Base-by-base conservation (phyloP, 805 yeast species). In the Cyberlindnera subsufficiens region DNA sequence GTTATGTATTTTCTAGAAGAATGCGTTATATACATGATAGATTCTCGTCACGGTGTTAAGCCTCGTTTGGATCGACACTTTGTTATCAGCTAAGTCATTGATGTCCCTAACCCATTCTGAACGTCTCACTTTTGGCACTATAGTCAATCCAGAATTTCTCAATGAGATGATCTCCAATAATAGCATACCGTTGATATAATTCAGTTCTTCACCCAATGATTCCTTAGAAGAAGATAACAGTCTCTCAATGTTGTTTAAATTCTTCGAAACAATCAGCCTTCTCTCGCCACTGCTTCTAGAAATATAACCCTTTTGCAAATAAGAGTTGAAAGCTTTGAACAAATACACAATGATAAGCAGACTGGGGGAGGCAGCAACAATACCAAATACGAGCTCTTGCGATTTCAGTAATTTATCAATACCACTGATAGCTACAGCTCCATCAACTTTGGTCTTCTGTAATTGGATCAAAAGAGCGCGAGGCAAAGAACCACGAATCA, bases 371-470 rank as follows among this genome's bases (percentile, higher is more conserved):
- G 93, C 81, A 1, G 97, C 96, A 20, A 93, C 85, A 18, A 87
- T 68, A 1, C 96, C 96, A 66, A 91, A 87, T n/a, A 93, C 93
- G 42, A 91, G 74, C 60, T 93, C 96, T 65, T 91, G 99, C 39
- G 93, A 82, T 61, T 88, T 84, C 36, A 93, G 72, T 51, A 91
- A 68, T 58, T 86, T 82, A 63, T 93, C 98, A 48, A 93, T 90
- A 8, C 98, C 98, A 52, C 75, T 78, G 47, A 91, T 75, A 0
- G 96, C 98, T 5, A 89, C 68, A 31, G 86, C 89, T 8, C 96
- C 96, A 60, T 91, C 99, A 6, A 93, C 97, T 63, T 91, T 91
- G 11, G 96, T 83, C 64, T 93, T 91, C 61, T 91, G 99, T n/a
- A 93, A 70, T 62, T 93, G 98, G 48, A 91, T 90, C 55, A 93